A percentile compares a stretch with the other conserved stretches of the same genome.
phyloP scores from a whole-genome alignment of 805 yeast genomes.

The Candida odintsovae region DNA sequence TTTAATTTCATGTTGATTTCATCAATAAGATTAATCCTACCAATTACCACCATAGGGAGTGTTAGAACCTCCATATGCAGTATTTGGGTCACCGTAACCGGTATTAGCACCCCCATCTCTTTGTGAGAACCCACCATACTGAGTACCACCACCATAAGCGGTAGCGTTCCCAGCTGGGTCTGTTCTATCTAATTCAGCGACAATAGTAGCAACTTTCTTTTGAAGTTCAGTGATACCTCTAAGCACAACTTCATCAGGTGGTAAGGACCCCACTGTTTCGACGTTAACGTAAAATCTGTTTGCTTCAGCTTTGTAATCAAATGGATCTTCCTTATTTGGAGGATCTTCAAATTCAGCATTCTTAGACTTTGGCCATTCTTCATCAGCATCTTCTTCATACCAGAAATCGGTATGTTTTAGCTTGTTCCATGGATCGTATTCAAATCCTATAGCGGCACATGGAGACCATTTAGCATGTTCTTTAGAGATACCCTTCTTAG shows the following conservation, averaged over 20 bases:
- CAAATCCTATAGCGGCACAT: conserved; percentile 91
- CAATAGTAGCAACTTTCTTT: conserved; percentile 83
- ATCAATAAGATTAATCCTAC: neutral
- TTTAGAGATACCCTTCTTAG: conserved; percentile 94
- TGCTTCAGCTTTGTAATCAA: conserved; percentile 82
- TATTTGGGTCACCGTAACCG: conserved; percentile 2
- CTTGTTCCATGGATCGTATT: conserved; percentile 99
- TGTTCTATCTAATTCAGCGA: conserved; percentile 58
- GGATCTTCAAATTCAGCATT: conserved; percentile 96
- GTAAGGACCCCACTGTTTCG: conserved; percentile 86
- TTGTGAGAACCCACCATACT: conserved; percentile 26
- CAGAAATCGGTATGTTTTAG: conserved; percentile 92
- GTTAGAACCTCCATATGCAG: neutral
- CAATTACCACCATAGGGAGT: neutral
- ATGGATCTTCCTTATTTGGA: conserved; percentile 79
- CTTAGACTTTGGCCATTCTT: conserved; percentile 89
- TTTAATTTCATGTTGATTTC: neutral
- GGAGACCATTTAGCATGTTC: conserved; percentile 99
- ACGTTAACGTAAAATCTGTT: conserved; percentile 78
- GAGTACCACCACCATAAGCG: conserved; percentile 21
- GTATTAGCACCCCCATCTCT: conserved; percentile 7
- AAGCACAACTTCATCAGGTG: conserved; percentile 83
- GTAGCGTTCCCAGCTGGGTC: conserved; percentile 28
- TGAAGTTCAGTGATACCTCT: conserved; percentile 83
- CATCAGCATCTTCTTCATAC: conserved; percentile 85